Evolutionary conservation across 192 early-diverging fungal genomes (phyloP), one percentile per base, ranked within the genome.

Genomic region (Umbelopsis sp.): DNA sequence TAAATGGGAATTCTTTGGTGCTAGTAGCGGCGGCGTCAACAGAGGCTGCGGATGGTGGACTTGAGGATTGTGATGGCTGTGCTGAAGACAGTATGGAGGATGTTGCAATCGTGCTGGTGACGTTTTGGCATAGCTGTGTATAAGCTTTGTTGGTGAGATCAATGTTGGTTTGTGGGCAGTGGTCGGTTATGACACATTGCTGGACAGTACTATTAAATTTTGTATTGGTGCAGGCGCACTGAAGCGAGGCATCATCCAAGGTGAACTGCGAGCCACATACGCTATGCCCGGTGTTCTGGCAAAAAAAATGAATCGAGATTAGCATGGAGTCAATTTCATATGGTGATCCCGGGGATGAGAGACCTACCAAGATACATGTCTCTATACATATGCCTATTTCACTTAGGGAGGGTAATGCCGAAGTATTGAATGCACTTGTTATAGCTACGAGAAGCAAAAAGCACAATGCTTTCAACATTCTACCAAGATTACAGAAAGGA

Each of bases 1-100:
- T 62, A 17, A 62, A 62, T 62, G 56, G 56, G n/a, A 62, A 62
- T 34, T 62, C 56, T 26, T 62, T 62, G 56, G 29, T 36, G 8
- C 56, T 62, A 5, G 25, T 31, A 34, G 56, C 56, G 12, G 56
- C 56, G n/a, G 56, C 56, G 17, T 62, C 56, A 29, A 26, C 56
- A 5, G 56, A 62, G 17, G 56, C 56, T 62, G 56, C 17, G 31
- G 56, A 26, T 4, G 56, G 56, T 4, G 56, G 26, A 12, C 24
- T 34, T 22, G 56, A 62, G 0, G 56, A 34, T 17, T 62, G 56
- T 34, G 56, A 32, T 53, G 56, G 29, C 31, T 29, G 31, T 20
- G 56, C 29, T 34, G 31, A 62, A n/a, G 56, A 26, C 6, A 32
- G 7, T 17, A 29, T 34, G 34, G 31, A 17, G 2, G 56, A 62